Evolutionary conservation across 2,329 filamentous ascomycete genomes (phyloP).

Genomic region (Sphaerulina populicola): DNA sequence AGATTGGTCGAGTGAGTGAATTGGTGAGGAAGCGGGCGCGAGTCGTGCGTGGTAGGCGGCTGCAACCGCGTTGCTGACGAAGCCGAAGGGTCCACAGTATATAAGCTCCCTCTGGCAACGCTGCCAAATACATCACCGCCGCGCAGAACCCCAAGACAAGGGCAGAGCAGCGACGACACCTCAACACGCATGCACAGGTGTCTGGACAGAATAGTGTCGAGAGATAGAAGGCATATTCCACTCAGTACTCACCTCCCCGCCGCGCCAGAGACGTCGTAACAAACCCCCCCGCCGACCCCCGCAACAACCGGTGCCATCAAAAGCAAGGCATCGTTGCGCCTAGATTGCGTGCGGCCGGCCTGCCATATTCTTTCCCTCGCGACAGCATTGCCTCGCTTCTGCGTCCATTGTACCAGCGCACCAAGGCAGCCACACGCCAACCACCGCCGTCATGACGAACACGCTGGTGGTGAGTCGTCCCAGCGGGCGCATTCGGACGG

Average conservation of each 20-base stretch:
- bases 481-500: background rate
- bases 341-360: background rate
- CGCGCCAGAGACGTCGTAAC: slow-evolving; percentile 6
- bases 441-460: slow-evolving; percentile 24
- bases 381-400: background rate
- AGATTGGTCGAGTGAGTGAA: too few relatives aligned
- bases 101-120: slow-evolving; percentile 1
- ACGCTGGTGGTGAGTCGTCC: slow-evolving; percentile 23
- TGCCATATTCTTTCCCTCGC: background rate
- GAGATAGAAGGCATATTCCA: slow-evolving; percentile 5
- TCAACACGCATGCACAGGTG: slow-evolving; percentile 3
- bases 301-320: background rate
- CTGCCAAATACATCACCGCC: slow-evolving; percentile 5
- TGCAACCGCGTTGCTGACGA: background rate
- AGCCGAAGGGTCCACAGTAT: slow-evolving; percentile 1
- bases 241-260: background rate
- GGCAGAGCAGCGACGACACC: slow-evolving; percentile 1
- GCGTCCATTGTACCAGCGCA: background rate
- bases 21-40: too few relatives aligned
- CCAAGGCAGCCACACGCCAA: background rate
- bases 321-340: slow-evolving; percentile 6
- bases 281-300: slow-evolving; percentile 2
- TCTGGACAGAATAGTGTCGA: slow-evolving; percentile 1
- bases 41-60: too few relatives aligned
- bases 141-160: background rate